These are phyloP conservation scores for Plasmodium malariae DNA, from an alignment of 169 alveolate species.

Conservation along the genomic window DNA sequence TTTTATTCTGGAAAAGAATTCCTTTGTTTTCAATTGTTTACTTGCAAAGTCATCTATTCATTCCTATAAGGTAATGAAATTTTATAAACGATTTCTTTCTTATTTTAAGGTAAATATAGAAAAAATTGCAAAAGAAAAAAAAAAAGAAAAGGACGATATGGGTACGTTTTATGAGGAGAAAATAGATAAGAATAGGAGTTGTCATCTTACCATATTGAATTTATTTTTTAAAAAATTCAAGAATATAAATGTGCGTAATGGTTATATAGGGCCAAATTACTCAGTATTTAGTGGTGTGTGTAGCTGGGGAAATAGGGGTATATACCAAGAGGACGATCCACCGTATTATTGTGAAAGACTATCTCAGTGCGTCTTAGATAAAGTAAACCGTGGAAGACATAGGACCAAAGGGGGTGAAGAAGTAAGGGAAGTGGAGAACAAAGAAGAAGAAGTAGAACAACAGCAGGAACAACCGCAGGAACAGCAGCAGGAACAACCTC, in stretches of 20 bases:
- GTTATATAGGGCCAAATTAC: background rate
- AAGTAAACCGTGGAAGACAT: no score
- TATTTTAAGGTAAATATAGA: slow-evolving; percentile 14
- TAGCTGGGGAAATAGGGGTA: no score
- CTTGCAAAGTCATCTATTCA: slow-evolving; percentile 16
- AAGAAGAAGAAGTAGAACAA: background rate
- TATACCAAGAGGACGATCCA: background rate
- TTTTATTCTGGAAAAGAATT: slow-evolving; percentile 8
- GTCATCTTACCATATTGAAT: background rate
- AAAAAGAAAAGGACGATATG: background rate
- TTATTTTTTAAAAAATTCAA: background rate
- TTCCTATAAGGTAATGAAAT: background rate
- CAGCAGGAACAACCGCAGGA: background rate
- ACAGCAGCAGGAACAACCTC: background rate
- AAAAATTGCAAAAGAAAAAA: background rate
- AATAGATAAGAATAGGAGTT: background rate
- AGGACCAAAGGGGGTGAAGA: background rate
- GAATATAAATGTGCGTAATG: background rate
- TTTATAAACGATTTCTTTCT: slow-evolving; percentile 12
- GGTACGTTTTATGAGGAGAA: background rate
- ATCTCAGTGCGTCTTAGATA: no score
- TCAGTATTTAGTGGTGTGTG: background rate
- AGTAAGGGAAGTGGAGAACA: background rate
- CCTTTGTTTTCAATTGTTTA: background rate
- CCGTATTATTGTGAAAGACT: no score